phyloP scores from a whole-genome alignment of 2,329 filamentous ascomycete genomes.

The Fusarium poae region DNA sequence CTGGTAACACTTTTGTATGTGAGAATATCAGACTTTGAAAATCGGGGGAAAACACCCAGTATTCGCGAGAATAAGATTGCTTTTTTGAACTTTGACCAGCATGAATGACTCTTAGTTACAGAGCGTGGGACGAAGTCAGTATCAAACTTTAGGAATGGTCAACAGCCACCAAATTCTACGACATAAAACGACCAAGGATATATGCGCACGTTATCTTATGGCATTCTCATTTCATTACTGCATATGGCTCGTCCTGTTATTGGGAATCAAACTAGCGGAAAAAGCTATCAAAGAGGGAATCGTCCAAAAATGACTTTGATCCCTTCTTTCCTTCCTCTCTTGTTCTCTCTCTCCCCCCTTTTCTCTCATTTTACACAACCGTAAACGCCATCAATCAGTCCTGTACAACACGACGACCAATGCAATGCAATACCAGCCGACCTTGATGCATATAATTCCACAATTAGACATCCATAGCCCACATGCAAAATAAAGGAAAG shows the following conservation, averaged over 20 bases:
- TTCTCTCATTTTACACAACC: slow-evolving; percentile 40
- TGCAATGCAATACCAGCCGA: slow-evolving; percentile 50
- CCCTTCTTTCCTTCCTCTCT: slow-evolving; percentile 9
- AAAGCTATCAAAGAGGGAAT: slow-evolving; percentile 21
- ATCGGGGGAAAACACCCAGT: no score
- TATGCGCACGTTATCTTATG: slow-evolving; percentile 1
- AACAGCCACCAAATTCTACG: no score
- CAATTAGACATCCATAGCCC: slow-evolving; percentile 49
- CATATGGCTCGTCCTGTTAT: slow-evolving; percentile 37
- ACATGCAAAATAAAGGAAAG: slow-evolving; percentile 34
- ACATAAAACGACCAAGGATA: no score
- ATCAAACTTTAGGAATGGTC: no score
- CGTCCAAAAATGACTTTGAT: slow-evolving; percentile 19
- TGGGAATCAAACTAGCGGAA: slow-evolving; percentile 37
- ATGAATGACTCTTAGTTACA: no score
- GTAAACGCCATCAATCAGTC: slow-evolving; percentile 49
- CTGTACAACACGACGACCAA: slow-evolving; percentile 47
- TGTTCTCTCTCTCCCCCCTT: background rate
- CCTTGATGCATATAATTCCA: slow-evolving; percentile 54
- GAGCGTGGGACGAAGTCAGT: no score
- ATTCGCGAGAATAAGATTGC: no score
- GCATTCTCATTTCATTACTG: slow-evolving; percentile 45
- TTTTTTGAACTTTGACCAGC: no score
- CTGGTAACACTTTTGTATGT: no score
- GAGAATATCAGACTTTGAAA: no score